phyloP scores from a whole-genome alignment of 2,329 filamentous ascomycete genomes.

The Neonectria faginata region DNA sequence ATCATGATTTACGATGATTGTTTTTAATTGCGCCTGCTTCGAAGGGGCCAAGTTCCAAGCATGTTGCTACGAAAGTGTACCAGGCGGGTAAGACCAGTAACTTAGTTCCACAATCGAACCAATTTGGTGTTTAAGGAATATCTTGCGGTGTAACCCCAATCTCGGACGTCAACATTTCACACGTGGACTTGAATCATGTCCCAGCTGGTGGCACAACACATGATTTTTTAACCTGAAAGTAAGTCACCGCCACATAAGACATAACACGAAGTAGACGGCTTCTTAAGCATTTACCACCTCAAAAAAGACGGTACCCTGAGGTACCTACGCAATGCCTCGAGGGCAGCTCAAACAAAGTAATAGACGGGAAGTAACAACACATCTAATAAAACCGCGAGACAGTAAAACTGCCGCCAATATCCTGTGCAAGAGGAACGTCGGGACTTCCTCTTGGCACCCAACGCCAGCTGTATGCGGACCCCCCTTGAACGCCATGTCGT shows the following conservation, averaged over 20 bases:
- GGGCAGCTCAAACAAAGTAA: conserved; percentile 2
- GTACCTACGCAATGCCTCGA: neutral
- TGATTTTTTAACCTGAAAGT: neutral
- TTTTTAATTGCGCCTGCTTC: too few species aligned
- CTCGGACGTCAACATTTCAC: too few species aligned
- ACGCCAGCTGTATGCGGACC: conserved; percentile 44
- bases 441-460: conserved; percentile 38
- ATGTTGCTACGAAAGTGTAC: too few species aligned
- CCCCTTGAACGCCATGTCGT: conserved; percentile 41
- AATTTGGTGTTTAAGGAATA: too few species aligned
- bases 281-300: neutral
- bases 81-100: too few species aligned
- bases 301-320: too few species aligned
- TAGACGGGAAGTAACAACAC: conserved; percentile 2
- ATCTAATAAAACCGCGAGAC: conserved; percentile 16
- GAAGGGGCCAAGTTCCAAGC: too few species aligned
- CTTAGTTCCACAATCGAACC: too few species aligned
- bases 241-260: neutral
- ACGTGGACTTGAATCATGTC: too few species aligned
- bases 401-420: conserved; percentile 32
- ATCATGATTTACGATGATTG: neutral
- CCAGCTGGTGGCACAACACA: neutral
- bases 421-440: conserved; percentile 23
- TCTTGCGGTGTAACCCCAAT: too few species aligned
- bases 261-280: neutral